A percentile compares a stretch with the other conserved stretches of the same genome.
These are phyloP conservation scores for Buddleja alternifolia DNA, from an alignment of 257 asterid genomes.

Conservation along the genomic window DNA sequence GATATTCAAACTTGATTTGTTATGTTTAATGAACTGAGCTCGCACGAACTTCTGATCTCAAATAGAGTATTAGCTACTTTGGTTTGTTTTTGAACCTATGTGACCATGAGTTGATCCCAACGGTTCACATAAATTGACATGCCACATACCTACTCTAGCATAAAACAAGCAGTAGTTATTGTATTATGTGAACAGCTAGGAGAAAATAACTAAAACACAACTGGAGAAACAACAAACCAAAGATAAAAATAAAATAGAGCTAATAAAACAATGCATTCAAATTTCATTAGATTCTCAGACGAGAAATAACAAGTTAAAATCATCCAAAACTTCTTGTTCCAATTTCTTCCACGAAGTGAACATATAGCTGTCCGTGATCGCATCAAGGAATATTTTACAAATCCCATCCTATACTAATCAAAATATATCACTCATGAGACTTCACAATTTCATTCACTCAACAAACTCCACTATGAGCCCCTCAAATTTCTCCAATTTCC, in stretches of 20 bases:
- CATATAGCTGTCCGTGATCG: conserved; percentile 41
- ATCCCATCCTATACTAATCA: conserved; percentile 11
- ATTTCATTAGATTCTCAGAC: conserved; percentile 54
- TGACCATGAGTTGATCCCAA: no score
- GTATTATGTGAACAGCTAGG: conserved; percentile 16
- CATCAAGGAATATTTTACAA: conserved; percentile 31
- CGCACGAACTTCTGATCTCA: no score
- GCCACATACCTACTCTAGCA: no score
- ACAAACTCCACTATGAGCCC: conserved; percentile 33
- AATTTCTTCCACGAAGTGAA: conserved; percentile 39
- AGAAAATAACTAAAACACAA: conserved; percentile 19
- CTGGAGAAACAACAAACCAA: not conserved
- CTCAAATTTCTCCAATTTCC: conserved; percentile 30
- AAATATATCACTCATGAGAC: conserved; percentile 15
- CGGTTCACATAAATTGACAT: no score
- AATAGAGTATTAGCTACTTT: no score
- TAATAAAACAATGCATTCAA: not conserved
- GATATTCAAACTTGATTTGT: no score
- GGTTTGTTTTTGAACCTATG: no score
- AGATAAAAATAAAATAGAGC: not conserved
- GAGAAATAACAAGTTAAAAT: conserved; percentile 4
- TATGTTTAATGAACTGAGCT: no score
- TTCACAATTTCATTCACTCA: conserved; percentile 1
- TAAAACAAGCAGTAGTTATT: no score
- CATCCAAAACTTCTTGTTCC: conserved; percentile 44